Evolutionary conservation across 1,139 yeast genomes (phyloP).

Genomic region (Spathaspora sp.): DNA sequence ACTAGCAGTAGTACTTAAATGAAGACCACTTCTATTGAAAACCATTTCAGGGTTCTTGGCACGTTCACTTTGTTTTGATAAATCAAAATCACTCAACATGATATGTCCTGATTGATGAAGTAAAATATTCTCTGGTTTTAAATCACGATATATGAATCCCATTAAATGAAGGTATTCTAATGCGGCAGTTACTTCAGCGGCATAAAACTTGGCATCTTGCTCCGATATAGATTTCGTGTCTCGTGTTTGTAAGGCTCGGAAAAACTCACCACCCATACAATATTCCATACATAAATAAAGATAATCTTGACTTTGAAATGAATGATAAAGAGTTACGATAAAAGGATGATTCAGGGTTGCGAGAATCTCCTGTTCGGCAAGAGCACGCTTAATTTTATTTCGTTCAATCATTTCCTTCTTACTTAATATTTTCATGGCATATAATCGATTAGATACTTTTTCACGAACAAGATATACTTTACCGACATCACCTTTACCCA

Average conservation of each 20-base stretch:
- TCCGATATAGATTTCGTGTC: slow-evolving; percentile 84
- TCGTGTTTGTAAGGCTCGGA: slow-evolving; percentile 91
- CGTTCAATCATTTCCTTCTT: slow-evolving; percentile 94
- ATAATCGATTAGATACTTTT: slow-evolving; percentile 67
- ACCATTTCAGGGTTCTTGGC: slow-evolving; percentile 55
- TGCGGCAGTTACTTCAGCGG: slow-evolving; percentile 97
- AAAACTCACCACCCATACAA: slow-evolving; percentile 99
- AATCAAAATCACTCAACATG: slow-evolving; percentile 95
- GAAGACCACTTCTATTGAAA: slow-evolving; percentile 21
- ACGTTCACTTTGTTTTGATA: slow-evolving; percentile 84
- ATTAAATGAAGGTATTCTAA: slow-evolving; percentile 90
- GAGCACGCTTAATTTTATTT: slow-evolving; percentile 88
- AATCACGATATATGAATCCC: slow-evolving; percentile 95
- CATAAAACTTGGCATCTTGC: slow-evolving; percentile 88
- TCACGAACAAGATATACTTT: slow-evolving; percentile 91
- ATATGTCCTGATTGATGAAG: slow-evolving; percentile 96
- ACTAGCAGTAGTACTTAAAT: slow-evolving; percentile 19
- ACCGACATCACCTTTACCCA: slow-evolving; percentile 98
- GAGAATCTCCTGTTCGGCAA: slow-evolving; percentile 94
- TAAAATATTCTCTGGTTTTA: slow-evolving; percentile 92
- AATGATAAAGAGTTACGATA: slow-evolving; percentile 92
- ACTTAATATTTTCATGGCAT: slow-evolving; percentile 89
- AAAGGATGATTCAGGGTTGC: slow-evolving; percentile 97
- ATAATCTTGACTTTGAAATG: slow-evolving; percentile 91
- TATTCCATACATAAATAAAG: slow-evolving; percentile 97